Evolutionary conservation across 345 rosid genomes (phyloP).

Genomic region (Citrus inodora): DNA sequence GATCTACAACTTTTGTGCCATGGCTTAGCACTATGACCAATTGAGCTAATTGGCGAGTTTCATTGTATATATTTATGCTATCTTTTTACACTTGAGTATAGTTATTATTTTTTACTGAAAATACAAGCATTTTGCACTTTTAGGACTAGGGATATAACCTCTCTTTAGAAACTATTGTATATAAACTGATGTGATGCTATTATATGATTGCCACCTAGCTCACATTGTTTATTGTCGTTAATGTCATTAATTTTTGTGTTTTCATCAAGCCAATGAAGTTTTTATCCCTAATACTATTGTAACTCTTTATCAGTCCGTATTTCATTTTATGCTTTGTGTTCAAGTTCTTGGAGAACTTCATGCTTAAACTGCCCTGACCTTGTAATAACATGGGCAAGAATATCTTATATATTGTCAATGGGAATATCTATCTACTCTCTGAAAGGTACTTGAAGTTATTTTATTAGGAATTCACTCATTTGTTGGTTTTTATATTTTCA

Average conservation of each 20-base stretch:
- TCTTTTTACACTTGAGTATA: background rate
- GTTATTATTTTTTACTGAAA: background rate
- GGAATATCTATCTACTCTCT: slow-evolving; percentile 1
- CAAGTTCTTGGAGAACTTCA: background rate
- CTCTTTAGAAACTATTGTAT: background rate
- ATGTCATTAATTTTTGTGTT: background rate
- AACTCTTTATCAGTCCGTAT: background rate
- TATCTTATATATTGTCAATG: background rate
- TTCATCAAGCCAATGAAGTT: background rate
- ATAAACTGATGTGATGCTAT: background rate
- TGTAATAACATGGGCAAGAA: background rate
- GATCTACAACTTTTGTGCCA: background rate
- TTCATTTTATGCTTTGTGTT: background rate
- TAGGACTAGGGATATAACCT: background rate
- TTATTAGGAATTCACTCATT: background rate
- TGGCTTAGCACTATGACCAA: background rate
- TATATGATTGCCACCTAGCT: background rate
- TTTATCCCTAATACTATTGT: background rate
- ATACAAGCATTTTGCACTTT: background rate
- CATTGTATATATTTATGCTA: background rate
- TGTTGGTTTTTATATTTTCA: slow-evolving; percentile 32
- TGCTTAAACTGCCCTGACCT: background rate
- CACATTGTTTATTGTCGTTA: background rate
- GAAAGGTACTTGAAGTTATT: background rate
- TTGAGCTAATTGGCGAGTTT: background rate